Base-by-base conservation (phyloP, 192 early-diverging fungal species). In the Coemansia umbellata region DNA sequence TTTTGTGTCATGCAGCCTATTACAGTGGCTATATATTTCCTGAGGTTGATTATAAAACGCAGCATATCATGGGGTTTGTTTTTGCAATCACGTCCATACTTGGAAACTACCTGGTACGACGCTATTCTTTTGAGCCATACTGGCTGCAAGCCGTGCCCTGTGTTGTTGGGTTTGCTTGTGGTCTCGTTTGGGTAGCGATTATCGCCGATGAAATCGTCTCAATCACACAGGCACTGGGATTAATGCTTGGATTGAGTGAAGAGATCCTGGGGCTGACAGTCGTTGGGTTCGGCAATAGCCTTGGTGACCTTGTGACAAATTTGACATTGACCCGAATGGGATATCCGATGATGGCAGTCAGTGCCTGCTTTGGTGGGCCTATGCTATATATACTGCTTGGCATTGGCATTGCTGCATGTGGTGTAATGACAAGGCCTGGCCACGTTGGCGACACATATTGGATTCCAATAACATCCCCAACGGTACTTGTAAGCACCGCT, bases 301-400 rank as follows among this genome's bases (percentile, higher is more conserved):
- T 92, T 19, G 90, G 90, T 44, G 95, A 98, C 54, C 79, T 98
- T 50, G 87, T 96, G 19, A 93, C 95, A 9, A 95, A 98, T 61
- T 74, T 93, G 17, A 89, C 87, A 18, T 89, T 98, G 47, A 92
- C 95, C 3, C 81, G 78, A 51, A 87, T 91, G 87, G 93, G 94
- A 2, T 93, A 81, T 57, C 91, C 94, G 15, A 80, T 86, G 50
- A 98, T 98, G 93, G 95, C 94, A 1, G 82, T 98, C 35, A 88
- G 88, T 19, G 95, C 95, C 0, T 96, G 93, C 47, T 95, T 91
- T 74, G 93, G 93, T 22, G 82, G 87, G 11, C 95, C 95, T 14
- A 86, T 98, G 82, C 66, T 98, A 24, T 94, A 91, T 50, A 80
- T 94, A 31, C 65, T 95, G 47, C 81, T 95, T 11, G 92, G 92